Evolutionary conservation across 352 stramenopile genomes (phyloP).

Genomic region (Elongisporangium undulatum): DNA sequence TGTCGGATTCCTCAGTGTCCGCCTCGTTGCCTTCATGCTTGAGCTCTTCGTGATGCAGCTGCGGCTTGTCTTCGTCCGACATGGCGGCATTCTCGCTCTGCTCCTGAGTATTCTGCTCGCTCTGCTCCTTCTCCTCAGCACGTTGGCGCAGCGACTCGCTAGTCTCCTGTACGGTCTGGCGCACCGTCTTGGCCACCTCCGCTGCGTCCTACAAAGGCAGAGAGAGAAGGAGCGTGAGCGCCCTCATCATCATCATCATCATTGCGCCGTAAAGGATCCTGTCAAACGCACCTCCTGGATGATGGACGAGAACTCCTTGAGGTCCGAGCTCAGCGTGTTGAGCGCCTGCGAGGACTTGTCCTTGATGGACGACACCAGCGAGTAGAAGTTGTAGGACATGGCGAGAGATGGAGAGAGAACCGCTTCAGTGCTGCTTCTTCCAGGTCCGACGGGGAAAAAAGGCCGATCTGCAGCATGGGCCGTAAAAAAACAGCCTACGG

Average conservation of each 20-base stretch:
- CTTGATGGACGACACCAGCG: conserved; percentile 31
- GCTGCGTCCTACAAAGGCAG: conserved; percentile 33
- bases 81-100: conserved; percentile 9
- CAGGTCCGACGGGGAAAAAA: conserved; percentile 1
- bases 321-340: conserved; percentile 62
- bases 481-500: neutral
- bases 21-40: conserved; percentile 7
- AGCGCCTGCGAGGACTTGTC: conserved; percentile 64
- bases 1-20: neutral
- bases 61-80: conserved; percentile 5
- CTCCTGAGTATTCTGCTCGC: conserved; percentile 21
- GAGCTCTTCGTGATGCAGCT: conserved; percentile 6
- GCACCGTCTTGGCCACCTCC: conserved; percentile 49
- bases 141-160: conserved; percentile 36
- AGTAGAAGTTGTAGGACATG: conserved; percentile 46
- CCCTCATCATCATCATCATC: neutral
- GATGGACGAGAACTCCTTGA: conserved; percentile 66
- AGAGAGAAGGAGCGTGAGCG: neutral
- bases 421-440: conserved; percentile 2
- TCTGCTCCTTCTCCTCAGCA: conserved; percentile 22
- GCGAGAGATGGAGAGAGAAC: neutral
- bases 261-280: neutral
- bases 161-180: conserved; percentile 46
- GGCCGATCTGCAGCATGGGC: neutral
- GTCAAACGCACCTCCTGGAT: conserved; percentile 43